A percentile compares a stretch with the other conserved stretches of the same genome.
Conservation (phyloP, 2,329 filamentous ascomycete genomes). For the Nemania bipapillata region DNA sequence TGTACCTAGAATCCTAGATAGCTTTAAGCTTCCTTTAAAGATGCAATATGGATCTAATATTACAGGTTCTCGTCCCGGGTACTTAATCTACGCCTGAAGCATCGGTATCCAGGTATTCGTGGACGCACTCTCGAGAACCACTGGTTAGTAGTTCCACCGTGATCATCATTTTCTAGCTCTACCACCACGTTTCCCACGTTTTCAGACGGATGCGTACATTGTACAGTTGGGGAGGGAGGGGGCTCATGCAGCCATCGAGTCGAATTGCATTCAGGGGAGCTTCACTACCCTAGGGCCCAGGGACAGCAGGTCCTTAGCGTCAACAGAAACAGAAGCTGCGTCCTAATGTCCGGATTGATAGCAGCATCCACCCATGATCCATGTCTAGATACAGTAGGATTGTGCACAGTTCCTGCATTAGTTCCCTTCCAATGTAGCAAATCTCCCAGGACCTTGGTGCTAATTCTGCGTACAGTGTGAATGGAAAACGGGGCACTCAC, state of each 20-base stretch:
- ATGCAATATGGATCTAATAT: too few species aligned
- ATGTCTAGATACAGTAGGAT: conserved; percentile 30
- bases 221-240: background rate
- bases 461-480: conserved; percentile 28
- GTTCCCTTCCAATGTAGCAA: conserved; percentile 30
- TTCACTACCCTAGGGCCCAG: background rate
- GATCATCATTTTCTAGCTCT: too few species aligned
- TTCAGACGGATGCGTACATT: too few species aligned
- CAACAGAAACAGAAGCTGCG: conserved; percentile 26
- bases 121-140: too few species aligned
- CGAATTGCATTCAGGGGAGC: conserved; percentile 9
- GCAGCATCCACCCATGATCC: conserved; percentile 25
- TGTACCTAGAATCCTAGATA: too few species aligned
- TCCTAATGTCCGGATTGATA: conserved; percentile 25
- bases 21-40: too few species aligned
- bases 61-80: too few species aligned
- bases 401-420: conserved; percentile 46
- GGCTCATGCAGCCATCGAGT: conserved; percentile 15
- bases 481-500: background rate
- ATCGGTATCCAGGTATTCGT: too few species aligned
- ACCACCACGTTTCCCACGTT: too few species aligned
- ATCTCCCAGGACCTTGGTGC: conserved; percentile 24
- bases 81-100: too few species aligned
- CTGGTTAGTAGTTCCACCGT: too few species aligned
- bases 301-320: conserved; percentile 14